Percentiles rank a stretch among this genome's conserved stretches.
Conservation (phyloP, 2,329 filamentous ascomycete genomes). For the Bisporella sp. region DNA sequence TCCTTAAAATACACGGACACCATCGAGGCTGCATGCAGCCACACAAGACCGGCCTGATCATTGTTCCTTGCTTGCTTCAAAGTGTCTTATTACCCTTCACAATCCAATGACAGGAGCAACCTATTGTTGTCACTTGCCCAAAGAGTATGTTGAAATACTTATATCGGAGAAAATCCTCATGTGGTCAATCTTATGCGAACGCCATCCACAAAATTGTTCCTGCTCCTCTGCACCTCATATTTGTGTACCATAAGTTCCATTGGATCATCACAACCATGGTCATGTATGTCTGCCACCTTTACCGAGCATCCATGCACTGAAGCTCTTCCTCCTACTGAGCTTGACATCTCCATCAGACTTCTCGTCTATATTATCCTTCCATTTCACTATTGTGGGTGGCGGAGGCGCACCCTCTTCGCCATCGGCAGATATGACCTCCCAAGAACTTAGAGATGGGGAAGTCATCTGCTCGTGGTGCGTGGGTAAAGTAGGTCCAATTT, state of each 20-base stretch:
- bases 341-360: constrained; percentile 22
- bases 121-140: too few relatives aligned
- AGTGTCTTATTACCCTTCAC: too few relatives aligned
- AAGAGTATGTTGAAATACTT: too few relatives aligned
- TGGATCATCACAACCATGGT: too few relatives aligned
- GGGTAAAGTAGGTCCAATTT: constrained; percentile 14
- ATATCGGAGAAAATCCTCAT: too few relatives aligned
- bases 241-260: neutral
- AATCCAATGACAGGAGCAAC: too few relatives aligned
- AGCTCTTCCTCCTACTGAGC: constrained; percentile 38
- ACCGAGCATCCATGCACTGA: constrained; percentile 38
- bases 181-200: too few relatives aligned
- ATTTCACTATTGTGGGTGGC: constrained; percentile 16
- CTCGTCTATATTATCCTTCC: constrained; percentile 14
- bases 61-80: too few relatives aligned
- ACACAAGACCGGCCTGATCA: too few relatives aligned
- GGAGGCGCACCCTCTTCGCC: constrained; percentile 13
- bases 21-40: too few relatives aligned
- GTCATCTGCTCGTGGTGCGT: constrained; percentile 18
- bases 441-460: constrained; percentile 3
- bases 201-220: too few relatives aligned
- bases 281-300: constrained; percentile 4
- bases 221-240: neutral
- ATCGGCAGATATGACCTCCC: neutral
- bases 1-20: too few relatives aligned